Base-by-base conservation (phyloP, 345 rosid genomes). In the Salix dunnii region DNA sequence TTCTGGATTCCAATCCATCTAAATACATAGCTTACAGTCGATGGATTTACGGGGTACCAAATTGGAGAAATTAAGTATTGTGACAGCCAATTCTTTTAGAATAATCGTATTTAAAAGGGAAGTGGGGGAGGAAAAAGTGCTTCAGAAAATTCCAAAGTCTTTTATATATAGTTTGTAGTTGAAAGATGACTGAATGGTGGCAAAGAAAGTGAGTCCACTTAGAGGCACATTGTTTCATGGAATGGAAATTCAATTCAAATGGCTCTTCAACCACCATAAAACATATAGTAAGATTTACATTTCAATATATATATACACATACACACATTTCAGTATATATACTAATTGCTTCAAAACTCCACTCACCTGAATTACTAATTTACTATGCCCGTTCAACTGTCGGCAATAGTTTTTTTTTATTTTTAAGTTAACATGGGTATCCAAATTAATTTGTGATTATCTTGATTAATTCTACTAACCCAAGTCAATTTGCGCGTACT, bases 61-160 rank as follows among this genome's bases (percentile, higher is more conserved):
- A 81, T 78, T 78, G 88, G 89, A 77, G 79, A 77, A 83, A 87
- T 33, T 33, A 33, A 33, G 81, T 79, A 48, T 79, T 83, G 60
- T 64, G 87, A 86, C 80, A 9, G 23, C 70, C 48, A 18, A 76
- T 82, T 77, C 90, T 86, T 82, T 78, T 79, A 84, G 38, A 84
- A 78, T 65, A 81, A 83, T 80, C 79, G 81, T 80, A 63, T 75
- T 79, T 74, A 23, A 81, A 70, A 67, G 27, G 31, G 72, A 62
- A 67, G 74, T 73, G 77, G 72, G 51, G 79, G 53, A 55, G 68
- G 11, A 66, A 31, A 33, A 80, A 70, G 77, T 79, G 80, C 83
- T 68, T 70, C 8, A 27, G 18, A 51, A 43, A 74, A 71, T 71
- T 70, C 61, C 18, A 36, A 16, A 23, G 1, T 69, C 35, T 66